These are phyloP conservation scores for Stagonosporopsis chrysanthemi DNA, from an alignment of 2,329 filamentous ascomycete genomes.

Conservation along the genomic window DNA sequence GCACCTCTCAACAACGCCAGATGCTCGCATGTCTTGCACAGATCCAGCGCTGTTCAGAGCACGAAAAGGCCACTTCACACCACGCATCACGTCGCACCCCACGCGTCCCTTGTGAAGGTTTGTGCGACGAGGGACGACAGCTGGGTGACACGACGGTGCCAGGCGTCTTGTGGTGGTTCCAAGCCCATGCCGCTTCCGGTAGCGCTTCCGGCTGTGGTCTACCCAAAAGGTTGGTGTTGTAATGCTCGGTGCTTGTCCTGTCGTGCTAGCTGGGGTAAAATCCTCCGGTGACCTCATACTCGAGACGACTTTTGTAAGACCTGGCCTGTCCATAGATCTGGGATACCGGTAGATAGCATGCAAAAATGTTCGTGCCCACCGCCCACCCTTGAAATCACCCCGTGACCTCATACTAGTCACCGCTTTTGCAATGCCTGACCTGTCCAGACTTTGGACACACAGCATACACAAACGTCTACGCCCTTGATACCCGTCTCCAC, in stretches of 20 bases:
- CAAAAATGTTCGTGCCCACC: too few species aligned
- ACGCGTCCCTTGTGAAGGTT: not conserved
- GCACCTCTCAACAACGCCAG: conserved; percentile 6
- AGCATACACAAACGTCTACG: too few species aligned
- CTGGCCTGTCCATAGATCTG: not conserved
- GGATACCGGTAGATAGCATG: too few species aligned
- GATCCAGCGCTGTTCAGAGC: too few species aligned
- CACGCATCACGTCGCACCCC: not conserved
- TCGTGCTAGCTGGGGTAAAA: not conserved
- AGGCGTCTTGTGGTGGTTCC: not conserved
- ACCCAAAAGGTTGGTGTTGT: not conserved
- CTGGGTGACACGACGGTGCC: conserved; percentile 4
- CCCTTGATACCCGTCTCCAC: too few species aligned
- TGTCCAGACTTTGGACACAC: too few species aligned
- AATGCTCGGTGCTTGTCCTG: not conserved
- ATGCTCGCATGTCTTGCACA: not conserved
- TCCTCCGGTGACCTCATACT: conserved; percentile 12
- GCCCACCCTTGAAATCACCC: too few species aligned
- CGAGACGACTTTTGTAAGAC: not conserved
- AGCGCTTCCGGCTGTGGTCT: conserved; percentile 1
- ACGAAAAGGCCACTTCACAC: conserved; percentile 10
- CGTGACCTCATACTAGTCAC: too few species aligned
- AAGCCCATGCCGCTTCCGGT: conserved; percentile 3
- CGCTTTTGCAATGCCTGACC: too few species aligned
- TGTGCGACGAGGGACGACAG: not conserved